A percentile compares a stretch with the other conserved stretches of the same genome.
These are phyloP conservation scores for Raddia guianensis DNA, from an alignment of 176 grass and related monocot genomes.

Conservation along the genomic window DNA sequence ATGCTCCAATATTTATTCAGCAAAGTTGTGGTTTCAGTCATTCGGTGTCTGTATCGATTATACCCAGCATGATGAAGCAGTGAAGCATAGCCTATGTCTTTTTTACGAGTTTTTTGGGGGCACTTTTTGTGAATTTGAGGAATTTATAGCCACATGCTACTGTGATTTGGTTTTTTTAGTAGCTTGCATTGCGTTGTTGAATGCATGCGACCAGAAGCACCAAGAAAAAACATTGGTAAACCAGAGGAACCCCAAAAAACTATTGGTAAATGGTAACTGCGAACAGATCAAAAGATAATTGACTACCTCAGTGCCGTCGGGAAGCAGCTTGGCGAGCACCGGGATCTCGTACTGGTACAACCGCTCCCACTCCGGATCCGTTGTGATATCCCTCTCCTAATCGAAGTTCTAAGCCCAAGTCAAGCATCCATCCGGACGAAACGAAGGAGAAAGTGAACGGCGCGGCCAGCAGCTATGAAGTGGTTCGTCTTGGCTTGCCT, in stretches of 20 bases:
- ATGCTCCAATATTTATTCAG: background rate
- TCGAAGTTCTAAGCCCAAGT: background rate
- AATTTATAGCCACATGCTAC: background rate
- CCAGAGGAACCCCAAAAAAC: background rate
- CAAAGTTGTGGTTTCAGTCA: background rate
- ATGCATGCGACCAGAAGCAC: background rate
- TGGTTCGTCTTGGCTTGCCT: constrained; percentile 35
- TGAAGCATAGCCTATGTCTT: background rate
- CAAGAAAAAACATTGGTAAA: too few species aligned
- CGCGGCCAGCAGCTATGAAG: background rate
- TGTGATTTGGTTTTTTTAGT: too few species aligned
- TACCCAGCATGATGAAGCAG: background rate
- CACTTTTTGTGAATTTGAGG: background rate
- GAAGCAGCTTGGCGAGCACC: constrained; percentile 71
- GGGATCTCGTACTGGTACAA: constrained; percentile 96
- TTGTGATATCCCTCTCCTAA: constrained; percentile 84
- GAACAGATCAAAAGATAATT: constrained; percentile 14
- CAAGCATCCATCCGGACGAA: constrained; percentile 24
- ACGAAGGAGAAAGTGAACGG: background rate
- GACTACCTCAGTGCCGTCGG: constrained; percentile 75
- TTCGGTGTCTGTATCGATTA: background rate
- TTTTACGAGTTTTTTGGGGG: background rate
- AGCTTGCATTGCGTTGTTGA: background rate
- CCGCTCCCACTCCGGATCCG: constrained; percentile 69
- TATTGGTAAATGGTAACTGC: background rate